Percentiles rank a stretch among this genome's conserved stretches.
Conservation (phyloP, 257 asterid genomes). For the Solanum appendiculatum region DNA sequence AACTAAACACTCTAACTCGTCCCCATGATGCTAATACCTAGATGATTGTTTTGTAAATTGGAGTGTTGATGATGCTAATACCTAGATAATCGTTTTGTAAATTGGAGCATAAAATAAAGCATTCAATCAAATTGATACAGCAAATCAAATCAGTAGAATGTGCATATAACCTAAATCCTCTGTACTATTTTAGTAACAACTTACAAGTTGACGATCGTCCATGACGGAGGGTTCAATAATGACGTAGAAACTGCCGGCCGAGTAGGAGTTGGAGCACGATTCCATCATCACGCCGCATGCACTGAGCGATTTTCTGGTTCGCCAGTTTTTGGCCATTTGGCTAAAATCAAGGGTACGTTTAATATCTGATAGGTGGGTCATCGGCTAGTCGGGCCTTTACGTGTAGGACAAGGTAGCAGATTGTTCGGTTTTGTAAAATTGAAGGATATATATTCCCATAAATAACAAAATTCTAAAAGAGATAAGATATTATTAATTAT, state of each 20-base stretch:
- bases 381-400: background rate
- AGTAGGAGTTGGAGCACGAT: background rate
- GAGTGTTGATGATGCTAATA: background rate
- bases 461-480: background rate
- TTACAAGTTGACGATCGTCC: background rate
- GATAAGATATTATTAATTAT: background rate
- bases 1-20: background rate
- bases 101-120: background rate
- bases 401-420: background rate
- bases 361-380: background rate
- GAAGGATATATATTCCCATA: background rate
- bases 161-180: background rate
- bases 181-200: background rate
- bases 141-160: background rate
- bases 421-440: background rate
- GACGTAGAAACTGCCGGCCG: background rate
- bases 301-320: background rate
- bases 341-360: background rate
- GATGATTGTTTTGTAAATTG: background rate
- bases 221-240: background rate
- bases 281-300: background rate
- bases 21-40: background rate
- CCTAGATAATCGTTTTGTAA: background rate
- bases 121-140: background rate
- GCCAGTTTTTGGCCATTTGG: background rate